Base-by-base conservation (phyloP, 495 filamentous ascomycete species). In the Bacidia rubella region DNA sequence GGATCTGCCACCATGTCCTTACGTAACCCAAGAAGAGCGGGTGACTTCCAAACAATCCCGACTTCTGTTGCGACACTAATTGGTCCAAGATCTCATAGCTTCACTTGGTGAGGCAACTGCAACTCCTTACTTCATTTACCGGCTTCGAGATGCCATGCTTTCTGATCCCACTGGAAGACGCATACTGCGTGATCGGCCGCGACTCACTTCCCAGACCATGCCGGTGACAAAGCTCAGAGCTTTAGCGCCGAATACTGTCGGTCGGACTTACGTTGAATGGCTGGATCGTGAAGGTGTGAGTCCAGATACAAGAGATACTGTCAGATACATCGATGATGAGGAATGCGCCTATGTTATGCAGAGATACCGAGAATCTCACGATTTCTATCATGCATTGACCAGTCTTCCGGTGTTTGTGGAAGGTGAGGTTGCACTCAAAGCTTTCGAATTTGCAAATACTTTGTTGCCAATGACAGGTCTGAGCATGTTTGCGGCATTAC, bases 271-370 rank as follows among this genome's bases (percentile, higher is more conserved):
- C 67, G 82, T 78, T 2, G 71, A 68, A 19, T 98, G 92, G 92
- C 73, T 96, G 15, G 88, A 96, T 68, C 77, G 83, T 29, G 92
- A 98, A 70, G 85, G 86, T 38, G 90, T 98, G 2, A 83, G 84
- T 1, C 90, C 92, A 0, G 93, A 97, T 66, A 95, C 93, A 23
- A 80, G 93, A 10, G 70, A 79, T 32, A 58, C 63, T 17, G 92
- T 98, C 22, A 75, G 82, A 41, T 96, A 94, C 67, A 88, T 98
- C 50, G 90, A 96, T 64, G 83, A 95, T 63, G 81, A 80, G 49
- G 92, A 97, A 64, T 94, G 87, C 64, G 92, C 92, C 19, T 98
- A 97, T 66, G 92, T 97, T 2, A 95, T 98, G 87, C 92, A 97
- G 75, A 81, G 92, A 25, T 98, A 98, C 68, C 80, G 92, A 45